Percentiles rank a stretch among this genome's conserved stretches.
These are phyloP conservation scores for Trametes cubensis DNA, from an alignment of 768 basidiomycete genomes.

Conservation along the genomic window DNA sequence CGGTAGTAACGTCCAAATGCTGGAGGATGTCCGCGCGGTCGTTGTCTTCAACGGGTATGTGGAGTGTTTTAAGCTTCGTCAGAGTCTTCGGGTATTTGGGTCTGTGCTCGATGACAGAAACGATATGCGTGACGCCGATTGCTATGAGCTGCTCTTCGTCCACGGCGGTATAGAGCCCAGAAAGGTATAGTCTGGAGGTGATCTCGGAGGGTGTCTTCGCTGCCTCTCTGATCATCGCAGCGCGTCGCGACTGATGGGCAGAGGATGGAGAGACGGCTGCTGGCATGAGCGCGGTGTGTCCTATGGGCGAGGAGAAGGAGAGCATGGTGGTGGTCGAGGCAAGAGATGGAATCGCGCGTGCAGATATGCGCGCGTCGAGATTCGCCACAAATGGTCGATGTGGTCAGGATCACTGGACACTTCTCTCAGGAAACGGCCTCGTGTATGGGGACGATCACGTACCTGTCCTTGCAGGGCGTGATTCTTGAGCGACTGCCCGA, in stretches of 20 bases:
- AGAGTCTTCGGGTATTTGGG: constrained; percentile 45
- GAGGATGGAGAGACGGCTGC: constrained; percentile 2
- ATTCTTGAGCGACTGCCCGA: neutral
- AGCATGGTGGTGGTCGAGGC: constrained; percentile 20
- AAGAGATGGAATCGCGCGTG: constrained; percentile 6
- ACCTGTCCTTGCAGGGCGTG: neutral
- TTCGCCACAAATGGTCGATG: constrained; percentile 13
- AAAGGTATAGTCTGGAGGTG: constrained; percentile 60
- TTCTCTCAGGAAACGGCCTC: neutral
- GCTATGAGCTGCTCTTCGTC: constrained; percentile 48
- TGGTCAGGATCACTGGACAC: neutral
- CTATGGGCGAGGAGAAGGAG: constrained; percentile 20
- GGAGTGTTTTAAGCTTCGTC: constrained; percentile 49
- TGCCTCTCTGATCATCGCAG: constrained; percentile 10
- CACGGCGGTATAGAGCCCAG: constrained; percentile 60
- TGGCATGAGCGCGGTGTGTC: constrained; percentile 8
- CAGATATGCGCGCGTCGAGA: neutral
- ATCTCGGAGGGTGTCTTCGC: constrained; percentile 36
- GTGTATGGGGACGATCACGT: constrained; percentile 14
- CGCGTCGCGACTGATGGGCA: constrained; percentile 1
- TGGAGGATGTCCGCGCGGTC: constrained; percentile 43
- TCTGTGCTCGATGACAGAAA: constrained; percentile 61
- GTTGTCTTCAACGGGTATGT: constrained; percentile 53
- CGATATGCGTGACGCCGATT: constrained; percentile 73
- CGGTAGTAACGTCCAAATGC: constrained; percentile 52